Conservation (phyloP, 2,329 filamentous ascomycete genomes). For the Curvularia sp. region DNA sequence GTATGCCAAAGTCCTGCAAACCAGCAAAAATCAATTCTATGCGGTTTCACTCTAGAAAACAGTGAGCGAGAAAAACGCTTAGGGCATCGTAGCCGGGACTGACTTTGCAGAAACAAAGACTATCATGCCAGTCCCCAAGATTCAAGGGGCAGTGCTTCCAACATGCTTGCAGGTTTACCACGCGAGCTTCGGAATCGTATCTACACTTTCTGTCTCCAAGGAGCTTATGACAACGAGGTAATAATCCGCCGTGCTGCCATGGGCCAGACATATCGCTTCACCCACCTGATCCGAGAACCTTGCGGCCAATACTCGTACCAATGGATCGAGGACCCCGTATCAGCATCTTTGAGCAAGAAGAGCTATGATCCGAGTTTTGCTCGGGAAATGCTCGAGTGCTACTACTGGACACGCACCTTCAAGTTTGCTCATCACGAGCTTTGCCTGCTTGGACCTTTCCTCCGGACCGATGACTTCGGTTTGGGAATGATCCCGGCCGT, state of each 20-base stretch:
- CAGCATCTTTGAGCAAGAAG: constrained; percentile 6
- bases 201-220: constrained; percentile 28
- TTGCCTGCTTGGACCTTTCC: constrained; percentile 18
- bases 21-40: neutral
- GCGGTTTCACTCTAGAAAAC: neutral
- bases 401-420: constrained; percentile 30
- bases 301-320: constrained; percentile 22
- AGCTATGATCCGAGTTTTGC: constrained; percentile 11
- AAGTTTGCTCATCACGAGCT: constrained; percentile 31
- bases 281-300: constrained; percentile 25
- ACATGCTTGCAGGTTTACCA: constrained; percentile 22
- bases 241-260: constrained; percentile 22
- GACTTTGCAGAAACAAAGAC: constrained; percentile 7
- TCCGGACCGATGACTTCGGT: constrained; percentile 19
- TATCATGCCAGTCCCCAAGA: neutral
- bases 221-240: constrained; percentile 29
- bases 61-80: constrained; percentile 5
- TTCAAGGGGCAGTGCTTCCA: constrained; percentile 1
- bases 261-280: constrained; percentile 1
- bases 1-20: constrained; percentile 1
- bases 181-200: constrained; percentile 32
- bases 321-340: constrained; percentile 29
- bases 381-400: constrained; percentile 27
- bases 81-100: neutral
- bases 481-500: constrained; percentile 19